A percentile compares a stretch with the other conserved stretches of the same genome.
Evolutionary conservation across 306 rosid species (phyloP).

Genomic region (Senna siamea): DNA sequence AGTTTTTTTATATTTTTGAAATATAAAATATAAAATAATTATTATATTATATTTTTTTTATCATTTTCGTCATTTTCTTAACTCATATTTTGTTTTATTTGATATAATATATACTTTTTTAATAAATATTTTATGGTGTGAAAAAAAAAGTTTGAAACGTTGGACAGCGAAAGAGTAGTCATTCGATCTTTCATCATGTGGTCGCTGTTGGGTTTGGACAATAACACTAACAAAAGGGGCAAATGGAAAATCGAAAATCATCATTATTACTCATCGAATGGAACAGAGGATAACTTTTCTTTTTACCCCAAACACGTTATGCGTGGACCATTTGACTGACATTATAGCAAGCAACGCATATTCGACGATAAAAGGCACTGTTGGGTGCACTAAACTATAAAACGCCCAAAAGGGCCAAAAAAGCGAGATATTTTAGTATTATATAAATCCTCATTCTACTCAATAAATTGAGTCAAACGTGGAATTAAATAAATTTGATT

Average conservation of each 20-base stretch:
- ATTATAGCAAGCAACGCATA: background rate
- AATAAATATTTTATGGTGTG: too few relatives aligned
- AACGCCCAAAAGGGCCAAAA: background rate
- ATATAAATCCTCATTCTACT: background rate
- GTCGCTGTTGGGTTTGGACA: background rate
- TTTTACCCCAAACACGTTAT: constrained; percentile 15
- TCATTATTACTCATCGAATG: background rate
- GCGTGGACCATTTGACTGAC: constrained; percentile 20
- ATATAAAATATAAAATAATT: too few relatives aligned
- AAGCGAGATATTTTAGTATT: background rate
- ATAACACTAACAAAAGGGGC: background rate
- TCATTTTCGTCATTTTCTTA: too few relatives aligned
- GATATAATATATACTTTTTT: too few relatives aligned
- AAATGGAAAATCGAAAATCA: background rate
- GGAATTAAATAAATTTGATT: background rate
- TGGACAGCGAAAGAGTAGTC: too few relatives aligned
- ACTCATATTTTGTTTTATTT: too few relatives aligned
- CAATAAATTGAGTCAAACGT: background rate
- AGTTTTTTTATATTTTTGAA: too few relatives aligned
- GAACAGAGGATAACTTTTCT: background rate
- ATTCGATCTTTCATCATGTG: too few relatives aligned
- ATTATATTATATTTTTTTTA: too few relatives aligned
- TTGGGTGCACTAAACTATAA: background rate
- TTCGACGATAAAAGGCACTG: constrained; percentile 1
- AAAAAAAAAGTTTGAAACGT: too few relatives aligned